Base-by-base conservation (phyloP, 1,139 yeast genomes). In the Wickerhamiella infanticola region DNA sequence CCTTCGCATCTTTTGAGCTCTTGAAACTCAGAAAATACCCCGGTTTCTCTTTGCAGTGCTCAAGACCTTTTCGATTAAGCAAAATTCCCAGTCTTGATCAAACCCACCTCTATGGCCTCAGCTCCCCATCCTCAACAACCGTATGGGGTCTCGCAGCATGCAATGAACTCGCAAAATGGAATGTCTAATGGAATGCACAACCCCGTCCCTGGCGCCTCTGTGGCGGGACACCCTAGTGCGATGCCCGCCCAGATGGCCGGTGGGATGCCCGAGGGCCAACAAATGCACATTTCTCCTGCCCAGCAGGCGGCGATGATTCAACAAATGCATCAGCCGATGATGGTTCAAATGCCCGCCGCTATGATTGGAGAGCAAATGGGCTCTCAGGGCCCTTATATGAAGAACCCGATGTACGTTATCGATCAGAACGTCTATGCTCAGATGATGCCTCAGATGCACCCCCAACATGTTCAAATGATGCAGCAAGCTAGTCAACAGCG, bases 401-500 rank as follows among this genome's bases (percentile, higher is more conserved):
- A 29, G 33, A 29, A 29, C 11, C 33, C 33, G 9, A 29, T 29
- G 33, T 29, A 29, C 11, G 33, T 29, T 11, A 11, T 29, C 33
- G 33, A 29, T 11, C 33, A 29, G 33, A 11, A 11, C 7, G 11
- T 29, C 9, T 29, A 29, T 11, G 11, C 33, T 29, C 33, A 29
- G 33, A 29, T 29, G 33, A 29, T 29, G 7, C 33, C 37, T 7
- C 45, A 39, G 4, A 39, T 41, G 42, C 37, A 33, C 37, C 47
- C 35, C 33, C 23, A 25, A 29, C 45, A 43, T 3, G 35, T 13
- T 33, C 44, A 13, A 39, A 38, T n/a, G 37, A 39, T n/a, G 24
- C 41, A 9, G 24, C 41, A 29, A 23, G n/a, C 5, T 37, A 40
- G 25, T 8, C 44, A 11, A 33, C 46, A 36, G 11, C 33, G 33